Evolutionary conservation across 768 basidiomycete genomes (phyloP), one percentile per base, ranked within the genome.

Genomic region (Mycena epipterygia): DNA sequence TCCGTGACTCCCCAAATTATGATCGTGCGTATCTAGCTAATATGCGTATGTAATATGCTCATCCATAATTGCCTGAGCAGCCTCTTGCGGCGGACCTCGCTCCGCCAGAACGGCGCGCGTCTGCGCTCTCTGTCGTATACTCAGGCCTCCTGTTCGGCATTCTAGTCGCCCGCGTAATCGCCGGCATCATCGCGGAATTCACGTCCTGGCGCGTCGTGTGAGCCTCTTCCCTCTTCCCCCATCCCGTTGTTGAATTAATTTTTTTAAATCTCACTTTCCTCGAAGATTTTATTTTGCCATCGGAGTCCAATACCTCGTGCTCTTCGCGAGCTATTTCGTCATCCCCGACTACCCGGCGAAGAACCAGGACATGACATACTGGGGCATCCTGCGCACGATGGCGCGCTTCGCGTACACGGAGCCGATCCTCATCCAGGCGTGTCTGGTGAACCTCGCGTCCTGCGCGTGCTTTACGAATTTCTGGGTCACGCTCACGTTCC

Each of bases 301-400:
- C 52, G 93, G 90, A 6, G 81, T 93, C 19, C 95, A 95, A 76
- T 81, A 71, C 64, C 62, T 87, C 29, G 88, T 94, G 16, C 80
- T 92, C 11, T 41, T 86, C 6, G 84, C 91, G 27, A 81, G 90
- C 46, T 95, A 92, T 76, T 78, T 89, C 25, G 73, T 90, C 62
- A 81, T 95, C n/a, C 95, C 95, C 1, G 95, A 97, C 79, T 95
- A 93, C 75, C 95, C 94, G 1, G 88, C 91, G 16, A 95, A 93
- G 77, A 92, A 93, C 76, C 79, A 76, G 25, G 81, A 88, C 52
- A 62, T 94, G 70, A 88, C 89, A 3, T 96, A 96, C 79, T 82
- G 80, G 60, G 76, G 84, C 25, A 87, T 91, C 61, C 77, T 89
- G 46, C 84, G 78, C 68, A 88, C 86, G 23, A 91, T 91, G 90